Evolutionary conservation across 345 rosid species (phyloP), one percentile per base, ranked within the genome.

Genomic region (Brassica rapa): DNA sequence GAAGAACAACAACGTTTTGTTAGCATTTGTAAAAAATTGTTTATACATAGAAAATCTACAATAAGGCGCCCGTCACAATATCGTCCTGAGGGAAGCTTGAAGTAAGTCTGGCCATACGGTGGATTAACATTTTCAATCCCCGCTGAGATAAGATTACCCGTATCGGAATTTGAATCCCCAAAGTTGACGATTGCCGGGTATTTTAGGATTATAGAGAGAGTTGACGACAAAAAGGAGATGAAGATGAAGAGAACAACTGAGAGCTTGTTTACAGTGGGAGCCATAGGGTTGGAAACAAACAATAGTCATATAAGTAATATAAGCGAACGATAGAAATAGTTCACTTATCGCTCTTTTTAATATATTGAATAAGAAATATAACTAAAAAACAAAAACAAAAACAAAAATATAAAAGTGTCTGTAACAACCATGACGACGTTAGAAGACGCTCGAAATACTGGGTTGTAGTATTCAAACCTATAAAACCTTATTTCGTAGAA

Each of bases 121-220:
- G 86, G 89, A 9, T 64, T 68, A 30, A 95, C 77, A 82, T 25
- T 84, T 70, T 89, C 93, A 33, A 90, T 82, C 19, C 93, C 98
- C 1, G 93, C 82, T 3, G 93, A 83, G 23, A 91, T 83, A n/a
- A 91, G 93, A 59, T 86, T 86, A 21, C 98, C 98, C 0, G 99
- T 87, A 62, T 95, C 99, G 1, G 98, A 93, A 80, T 95, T 95
- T 0, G 99, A 95, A 56, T 94, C 97, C 5, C 97, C 98, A 66
- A 94, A 91, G 91, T 94, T 92, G 85, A 91, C 89, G 73, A 89
- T 81, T 66, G 90, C 77, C 1, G 95, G 97, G 70, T 82, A 86
- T 35, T 88, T 83, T 81, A 88, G 88, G 21, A 77, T 83, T 12
- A 85, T 61, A 39, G 94, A 87, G 8, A 78, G 57, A 64, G 84